Conservation (phyloP, 2,329 filamentous ascomycete species). For the Hypomyces perniciosus region DNA sequence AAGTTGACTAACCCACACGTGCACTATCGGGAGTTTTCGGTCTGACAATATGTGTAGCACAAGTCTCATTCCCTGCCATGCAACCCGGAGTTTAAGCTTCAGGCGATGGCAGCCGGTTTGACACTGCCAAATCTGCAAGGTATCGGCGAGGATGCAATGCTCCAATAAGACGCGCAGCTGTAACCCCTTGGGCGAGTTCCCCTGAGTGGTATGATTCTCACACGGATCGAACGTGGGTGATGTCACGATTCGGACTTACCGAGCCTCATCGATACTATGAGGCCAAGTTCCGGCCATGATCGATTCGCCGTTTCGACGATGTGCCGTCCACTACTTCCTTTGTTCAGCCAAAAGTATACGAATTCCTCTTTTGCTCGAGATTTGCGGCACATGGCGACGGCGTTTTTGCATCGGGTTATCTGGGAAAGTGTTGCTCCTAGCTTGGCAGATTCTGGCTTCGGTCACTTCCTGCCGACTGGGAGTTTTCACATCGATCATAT, state of each 20-base stretch:
- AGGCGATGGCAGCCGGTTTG: conserved; percentile 39
- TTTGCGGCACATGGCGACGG: conserved; percentile 10
- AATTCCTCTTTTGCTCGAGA: background rate
- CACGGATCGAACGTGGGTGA: background rate
- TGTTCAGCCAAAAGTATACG: background rate
- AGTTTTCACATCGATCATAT: conserved; percentile 6
- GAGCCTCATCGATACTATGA: conserved; percentile 4
- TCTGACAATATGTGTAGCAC: conserved; percentile 44
- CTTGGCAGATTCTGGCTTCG: background rate
- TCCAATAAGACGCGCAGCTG: conserved; percentile 22
- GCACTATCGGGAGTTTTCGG: too few species aligned
- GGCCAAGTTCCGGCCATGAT: background rate
- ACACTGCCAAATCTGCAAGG: conserved; percentile 33
- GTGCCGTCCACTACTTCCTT: background rate
- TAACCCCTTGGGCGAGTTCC: background rate
- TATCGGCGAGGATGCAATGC: conserved; percentile 41
- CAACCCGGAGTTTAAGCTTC: conserved; percentile 67
- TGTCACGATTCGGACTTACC: background rate
- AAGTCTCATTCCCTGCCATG: conserved; percentile 82
- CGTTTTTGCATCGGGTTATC: conserved; percentile 2
- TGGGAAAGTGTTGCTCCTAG: conserved; percentile 2
- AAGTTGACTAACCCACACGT: conserved; percentile 26
- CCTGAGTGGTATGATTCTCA: conserved; percentile 1
- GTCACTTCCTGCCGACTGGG: background rate
- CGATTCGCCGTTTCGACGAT: background rate